Percentiles rank a stretch among this genome's conserved stretches.
These are phyloP conservation scores for Gloeophyllum trabeum DNA, from an alignment of 768 basidiomycete species.

Conservation along the genomic window DNA sequence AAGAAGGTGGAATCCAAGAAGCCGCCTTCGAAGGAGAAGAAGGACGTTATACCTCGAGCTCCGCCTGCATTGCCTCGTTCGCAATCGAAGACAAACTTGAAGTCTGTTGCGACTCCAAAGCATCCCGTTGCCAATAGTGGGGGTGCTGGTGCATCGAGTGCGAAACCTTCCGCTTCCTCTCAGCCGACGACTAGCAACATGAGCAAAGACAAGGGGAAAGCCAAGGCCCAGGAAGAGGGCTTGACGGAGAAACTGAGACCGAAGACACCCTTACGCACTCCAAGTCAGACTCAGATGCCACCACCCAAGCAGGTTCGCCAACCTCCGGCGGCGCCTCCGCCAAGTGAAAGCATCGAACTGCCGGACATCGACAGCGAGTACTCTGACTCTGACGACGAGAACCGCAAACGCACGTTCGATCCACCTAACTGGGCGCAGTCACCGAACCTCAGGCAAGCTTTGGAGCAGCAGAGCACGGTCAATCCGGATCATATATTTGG, in stretches of 20 bases:
- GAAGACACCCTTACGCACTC: slow-evolving; percentile 50
- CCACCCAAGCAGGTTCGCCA: slow-evolving; percentile 37
- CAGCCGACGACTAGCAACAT: slow-evolving; percentile 25
- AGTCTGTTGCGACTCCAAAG: slow-evolving; percentile 21
- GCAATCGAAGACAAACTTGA: slow-evolving; percentile 11
- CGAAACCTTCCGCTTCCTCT: slow-evolving; percentile 10
- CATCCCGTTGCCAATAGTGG: slow-evolving; percentile 14
- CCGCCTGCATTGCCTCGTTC: slow-evolving; percentile 11
- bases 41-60: slow-evolving; percentile 15
- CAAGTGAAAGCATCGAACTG: slow-evolving; percentile 79
- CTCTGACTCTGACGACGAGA: slow-evolving; percentile 91
- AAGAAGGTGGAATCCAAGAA: slow-evolving; percentile 55
- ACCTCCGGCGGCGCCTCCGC: slow-evolving; percentile 30
- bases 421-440: slow-evolving; percentile 89
- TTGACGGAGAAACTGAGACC: slow-evolving; percentile 26
- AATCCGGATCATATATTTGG: slow-evolving; percentile 93
- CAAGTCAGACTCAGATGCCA: slow-evolving; percentile 58
- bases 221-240: slow-evolving; percentile 29
- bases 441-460: slow-evolving; percentile 69
- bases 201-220: slow-evolving; percentile 44
- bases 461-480: slow-evolving; percentile 75
- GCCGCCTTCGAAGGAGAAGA: slow-evolving; percentile 43
- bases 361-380: slow-evolving; percentile 97
- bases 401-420: slow-evolving; percentile 58
- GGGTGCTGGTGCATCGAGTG: slow-evolving; percentile 11